phyloP scores from a whole-genome alignment of 2,329 filamentous ascomycete genomes.

The Xylaria sp. region DNA sequence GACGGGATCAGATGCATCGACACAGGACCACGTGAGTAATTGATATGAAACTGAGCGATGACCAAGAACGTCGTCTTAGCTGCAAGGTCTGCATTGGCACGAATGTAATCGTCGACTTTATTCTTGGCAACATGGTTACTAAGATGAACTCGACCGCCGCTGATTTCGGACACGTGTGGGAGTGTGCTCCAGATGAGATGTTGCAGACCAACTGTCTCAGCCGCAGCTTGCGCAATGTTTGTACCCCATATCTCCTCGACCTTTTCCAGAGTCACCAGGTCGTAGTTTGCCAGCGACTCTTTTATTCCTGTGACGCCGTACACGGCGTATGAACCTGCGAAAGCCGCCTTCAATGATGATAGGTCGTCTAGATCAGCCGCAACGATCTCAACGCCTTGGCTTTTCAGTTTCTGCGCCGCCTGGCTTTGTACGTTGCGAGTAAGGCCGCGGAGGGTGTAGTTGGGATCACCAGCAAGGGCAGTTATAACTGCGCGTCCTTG shows the following conservation, averaged over 20 bases:
- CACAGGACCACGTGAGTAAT: slow-evolving; percentile 25
- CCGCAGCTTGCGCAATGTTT: slow-evolving; percentile 31
- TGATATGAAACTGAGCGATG: slow-evolving; percentile 29
- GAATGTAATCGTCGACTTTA: slow-evolving; percentile 32
- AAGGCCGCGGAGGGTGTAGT: slow-evolving; percentile 28
- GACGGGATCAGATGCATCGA: slow-evolving; percentile 26
- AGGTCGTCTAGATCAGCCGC: slow-evolving; percentile 15
- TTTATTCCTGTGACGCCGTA: slow-evolving; percentile 30
- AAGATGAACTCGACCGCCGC: slow-evolving; percentile 17
- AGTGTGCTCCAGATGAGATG: slow-evolving; percentile 37
- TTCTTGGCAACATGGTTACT: slow-evolving; percentile 25
- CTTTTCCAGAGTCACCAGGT: slow-evolving; percentile 6
- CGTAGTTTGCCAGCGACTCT: slow-evolving; percentile 1
- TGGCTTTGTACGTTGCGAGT: slow-evolving; percentile 23
- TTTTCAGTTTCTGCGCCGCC: slow-evolving; percentile 15
- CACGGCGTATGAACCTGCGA: slow-evolving; percentile 30
- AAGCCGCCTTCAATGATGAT: slow-evolving; percentile 25
- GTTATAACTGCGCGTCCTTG: slow-evolving; percentile 28
- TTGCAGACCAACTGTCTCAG: slow-evolving; percentile 23
- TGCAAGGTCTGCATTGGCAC: slow-evolving; percentile 21
- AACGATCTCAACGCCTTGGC: slow-evolving; percentile 22
- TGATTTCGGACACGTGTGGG: slow-evolving; percentile 24
- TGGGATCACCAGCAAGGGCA: slow-evolving; percentile 22
- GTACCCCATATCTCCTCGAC: slow-evolving; percentile 25
- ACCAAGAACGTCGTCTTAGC: slow-evolving; percentile 32